Base-by-base conservation (phyloP, 2,329 filamentous ascomycete genomes). In the Lecanicillium sp. region DNA sequence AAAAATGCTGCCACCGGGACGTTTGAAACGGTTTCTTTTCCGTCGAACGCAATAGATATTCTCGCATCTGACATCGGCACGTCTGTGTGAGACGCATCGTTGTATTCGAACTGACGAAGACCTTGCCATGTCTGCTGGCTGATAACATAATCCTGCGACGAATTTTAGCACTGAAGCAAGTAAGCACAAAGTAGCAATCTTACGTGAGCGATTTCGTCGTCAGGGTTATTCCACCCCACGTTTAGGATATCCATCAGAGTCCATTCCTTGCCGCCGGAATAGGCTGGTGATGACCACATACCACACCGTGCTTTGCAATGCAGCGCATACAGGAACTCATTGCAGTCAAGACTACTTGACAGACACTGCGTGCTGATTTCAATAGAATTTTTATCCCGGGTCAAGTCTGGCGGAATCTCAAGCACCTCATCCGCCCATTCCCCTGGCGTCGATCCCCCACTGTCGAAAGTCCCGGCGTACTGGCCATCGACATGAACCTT, bases 11-110 rank as follows among this genome's bases (percentile, higher is more conserved):
- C 33, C 3, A 35, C 11, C 4, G 33, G 19, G 13, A 35, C 33
- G 17, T 35, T 35, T n/a, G 33, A 35, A 7, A 35, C 33, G 9
- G 33, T 35, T 19, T 35, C 33, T 20, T 35, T 8, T 8, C 33
- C 33, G 19, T 35, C 33, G n/a, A 35, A 35, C 16, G 33, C 20
- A 12, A 35, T 16, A 5, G 33, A 19, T 11, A 35, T n/a, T 5
- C 33, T 7, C 4, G 20, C n/a, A 20, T 35, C 33, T 9, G 33
- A 18, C n/a, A 35, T 35, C 11, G 33, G 19, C 7, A n/a, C 14
- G 7, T 9, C 20, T 7, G 33, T 35, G 19, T 35, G 33, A 14
- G 9, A 4, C 9, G 11, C 15, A 12, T 35, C 33, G 14, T 35
- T 18, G 17, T 35, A 35, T 13, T 19, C 16, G 12, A 20, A 35